These are phyloP conservation scores for Talaromyces piceae DNA, from an alignment of 2,329 filamentous ascomycete genomes.

Conservation along the genomic window DNA sequence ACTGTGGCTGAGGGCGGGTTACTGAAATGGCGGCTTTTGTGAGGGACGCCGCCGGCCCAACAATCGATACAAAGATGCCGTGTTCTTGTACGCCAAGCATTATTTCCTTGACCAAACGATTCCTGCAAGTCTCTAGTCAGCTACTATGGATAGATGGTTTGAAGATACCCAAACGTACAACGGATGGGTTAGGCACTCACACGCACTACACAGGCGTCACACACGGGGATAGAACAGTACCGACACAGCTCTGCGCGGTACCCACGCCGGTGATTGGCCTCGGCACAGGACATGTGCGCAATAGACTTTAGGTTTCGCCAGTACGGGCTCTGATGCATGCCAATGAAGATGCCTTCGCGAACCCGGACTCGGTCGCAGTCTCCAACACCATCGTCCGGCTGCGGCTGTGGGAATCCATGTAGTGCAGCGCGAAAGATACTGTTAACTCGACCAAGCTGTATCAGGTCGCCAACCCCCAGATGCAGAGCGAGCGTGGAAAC, in stretches of 20 bases:
- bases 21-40: constrained; percentile 16
- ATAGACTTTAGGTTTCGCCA: constrained; percentile 22
- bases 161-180: constrained; percentile 16
- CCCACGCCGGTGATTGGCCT: constrained; percentile 19
- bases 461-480: constrained; percentile 21
- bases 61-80: constrained; percentile 23
- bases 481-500: constrained; percentile 17
- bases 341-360: constrained; percentile 19
- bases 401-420: constrained; percentile 20
- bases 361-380: background rate
- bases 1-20: constrained; percentile 8
- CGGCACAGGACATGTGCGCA: constrained; percentile 19
- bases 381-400: background rate
- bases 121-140: constrained; percentile 9
- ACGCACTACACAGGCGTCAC: constrained; percentile 24
- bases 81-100: constrained; percentile 23
- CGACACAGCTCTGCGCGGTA: constrained; percentile 17
- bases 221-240: constrained; percentile 24
- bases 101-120: constrained; percentile 20
- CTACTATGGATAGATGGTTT: background rate
- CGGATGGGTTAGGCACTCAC: constrained; percentile 17
- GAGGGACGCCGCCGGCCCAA: constrained; percentile 20
- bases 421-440: constrained; percentile 18
- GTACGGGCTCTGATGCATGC: constrained; percentile 21
- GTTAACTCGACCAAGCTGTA: constrained; percentile 20